These are phyloP conservation scores for Pseudozyma sp. DNA, from an alignment of 1,284 basidiomycete species.

Conservation along the genomic window DNA sequence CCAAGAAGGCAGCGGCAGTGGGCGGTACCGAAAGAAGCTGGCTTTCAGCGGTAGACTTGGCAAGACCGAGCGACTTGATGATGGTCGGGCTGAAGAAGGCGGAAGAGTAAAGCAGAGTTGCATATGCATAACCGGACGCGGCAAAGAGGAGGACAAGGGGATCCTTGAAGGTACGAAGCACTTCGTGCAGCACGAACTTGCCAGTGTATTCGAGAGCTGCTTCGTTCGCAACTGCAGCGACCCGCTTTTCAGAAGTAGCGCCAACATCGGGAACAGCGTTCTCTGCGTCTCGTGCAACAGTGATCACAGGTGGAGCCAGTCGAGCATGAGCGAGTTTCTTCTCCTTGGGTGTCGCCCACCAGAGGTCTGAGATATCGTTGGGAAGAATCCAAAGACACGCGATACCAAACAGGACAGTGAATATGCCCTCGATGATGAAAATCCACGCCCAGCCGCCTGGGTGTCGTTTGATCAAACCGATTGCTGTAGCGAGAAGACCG, in stretches of 20 bases:
- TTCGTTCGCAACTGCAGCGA: conserved; percentile 25
- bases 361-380: conserved; percentile 50
- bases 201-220: conserved; percentile 28
- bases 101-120: conserved; percentile 53
- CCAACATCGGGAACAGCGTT: conserved; percentile 8
- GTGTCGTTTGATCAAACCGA: conserved; percentile 52
- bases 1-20: conserved; percentile 56
- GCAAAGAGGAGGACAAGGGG: conserved; percentile 48
- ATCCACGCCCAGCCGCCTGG: conserved; percentile 58
- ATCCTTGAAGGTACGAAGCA: conserved; percentile 52
- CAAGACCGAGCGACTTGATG: conserved; percentile 51
- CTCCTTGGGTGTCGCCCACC: conserved; percentile 53
- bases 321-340: conserved; percentile 50
- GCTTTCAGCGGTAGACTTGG: conserved; percentile 39
- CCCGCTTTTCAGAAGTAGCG: conserved; percentile 25
- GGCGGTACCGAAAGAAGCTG: conserved; percentile 63
- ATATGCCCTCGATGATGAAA: conserved; percentile 63
- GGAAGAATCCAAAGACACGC: conserved; percentile 54
- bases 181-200: conserved; percentile 45
- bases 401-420: conserved; percentile 58
- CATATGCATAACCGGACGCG: conserved; percentile 51
- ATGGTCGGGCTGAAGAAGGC: conserved; percentile 65
- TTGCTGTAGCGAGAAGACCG: conserved; percentile 61
- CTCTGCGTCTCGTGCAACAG: conserved; percentile 3
- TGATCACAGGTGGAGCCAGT: conserved; percentile 28